Evolutionary conservation across 2,329 filamentous ascomycete genomes (phyloP), one percentile per base, ranked within the genome.

Genomic region (Aspergillus tubingensis): DNA sequence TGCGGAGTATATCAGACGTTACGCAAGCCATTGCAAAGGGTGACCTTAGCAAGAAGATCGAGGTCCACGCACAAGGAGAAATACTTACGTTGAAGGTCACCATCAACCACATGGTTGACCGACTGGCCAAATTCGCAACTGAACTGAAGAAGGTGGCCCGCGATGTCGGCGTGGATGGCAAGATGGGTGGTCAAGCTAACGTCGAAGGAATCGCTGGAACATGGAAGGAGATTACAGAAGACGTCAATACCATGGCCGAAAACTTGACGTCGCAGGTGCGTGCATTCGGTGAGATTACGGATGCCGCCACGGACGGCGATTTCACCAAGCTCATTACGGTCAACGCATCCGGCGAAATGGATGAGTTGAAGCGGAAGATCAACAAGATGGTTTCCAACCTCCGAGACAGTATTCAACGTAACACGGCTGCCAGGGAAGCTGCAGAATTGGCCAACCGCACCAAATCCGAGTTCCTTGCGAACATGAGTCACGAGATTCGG

Each of bases 341-440:
- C 17, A 93, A 97, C 76, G 95, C 95, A 19, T 97, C 94, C 11
- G 95, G 95, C 65, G 95, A 99, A 78, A 98, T 99, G 95, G 95
- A 98, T 77, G 94, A 98, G 77, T 84, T 99, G 69, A 99, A 99
- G 80, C 88, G 93, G 71, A 98, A 98, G 83, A 98, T 99, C 84
- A 99, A 98, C 76, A 91, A 96, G 81, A 99, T 99, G 95, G 93
- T 98, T 56, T 95, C 91, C 74, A 96, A 96, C 74, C 81, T 99
- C 64, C 85, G 94, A 68, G 95, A 98, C 78, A 96, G 91, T 83
- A 97, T 99, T 68, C 93, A 98, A 76, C 88, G 92, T 75, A 99
- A 98, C 75, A 97, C 93, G 3, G 91, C 93, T 67, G 95, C 95
- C 59, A 90, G 95, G 77, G 94, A 98, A 77, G 93, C 94, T 50